Evolutionary conservation across 1,284 basidiomycete genomes (phyloP).

Genomic region (Xerocomus amazonicus): DNA sequence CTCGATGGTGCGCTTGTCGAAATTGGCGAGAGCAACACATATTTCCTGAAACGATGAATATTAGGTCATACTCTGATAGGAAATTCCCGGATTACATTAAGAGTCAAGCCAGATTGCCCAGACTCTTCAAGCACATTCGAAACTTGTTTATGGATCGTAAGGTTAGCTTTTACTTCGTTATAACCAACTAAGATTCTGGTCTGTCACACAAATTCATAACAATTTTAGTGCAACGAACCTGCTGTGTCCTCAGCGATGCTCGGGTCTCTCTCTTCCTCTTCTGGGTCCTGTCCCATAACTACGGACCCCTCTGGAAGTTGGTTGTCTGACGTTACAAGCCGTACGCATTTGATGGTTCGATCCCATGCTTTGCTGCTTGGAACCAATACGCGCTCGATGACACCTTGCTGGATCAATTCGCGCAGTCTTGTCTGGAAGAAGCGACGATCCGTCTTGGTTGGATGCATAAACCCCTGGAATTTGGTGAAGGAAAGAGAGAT

Average conservation of each 20-base stretch:
- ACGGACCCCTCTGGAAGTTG: constrained; percentile 35
- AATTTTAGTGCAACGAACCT: constrained; percentile 10
- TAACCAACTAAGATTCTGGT: constrained; percentile 15
- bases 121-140: constrained; percentile 64
- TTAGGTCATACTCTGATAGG: constrained; percentile 9
- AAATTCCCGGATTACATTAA: constrained; percentile 47
- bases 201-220: neutral
- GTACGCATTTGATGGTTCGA: constrained; percentile 57
- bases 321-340: constrained; percentile 44
- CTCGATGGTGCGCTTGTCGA: constrained; percentile 77
- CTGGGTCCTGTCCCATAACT: constrained; percentile 35
- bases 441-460: constrained; percentile 68
- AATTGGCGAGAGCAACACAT: constrained; percentile 56
- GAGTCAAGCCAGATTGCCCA: constrained; percentile 63
- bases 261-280: constrained; percentile 41
- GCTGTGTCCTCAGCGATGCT: constrained; percentile 18
- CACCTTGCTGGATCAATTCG: constrained; percentile 63
- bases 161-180: constrained; percentile 50
- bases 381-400: constrained; percentile 70
- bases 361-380: constrained; percentile 48
- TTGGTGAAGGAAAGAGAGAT: constrained; percentile 6
- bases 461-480: constrained; percentile 64
- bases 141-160: constrained; percentile 73
- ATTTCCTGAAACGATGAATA: constrained; percentile 52
- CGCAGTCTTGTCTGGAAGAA: constrained; percentile 72